Conservation (phyloP, 495 filamentous ascomycete genomes). For the Podospora pseudocomata region DNA sequence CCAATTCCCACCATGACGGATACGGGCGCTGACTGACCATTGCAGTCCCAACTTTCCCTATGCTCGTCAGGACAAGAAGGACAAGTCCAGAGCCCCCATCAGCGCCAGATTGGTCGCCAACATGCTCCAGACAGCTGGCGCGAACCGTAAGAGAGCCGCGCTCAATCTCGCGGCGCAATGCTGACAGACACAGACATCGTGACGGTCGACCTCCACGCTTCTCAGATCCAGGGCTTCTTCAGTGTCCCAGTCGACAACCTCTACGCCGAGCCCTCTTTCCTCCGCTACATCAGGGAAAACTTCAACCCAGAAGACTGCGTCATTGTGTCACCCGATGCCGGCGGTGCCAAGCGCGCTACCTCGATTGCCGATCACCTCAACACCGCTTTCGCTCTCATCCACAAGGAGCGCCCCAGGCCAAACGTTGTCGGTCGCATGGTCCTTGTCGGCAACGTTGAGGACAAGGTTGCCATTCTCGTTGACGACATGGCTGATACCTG, state of each 20-base stretch:
- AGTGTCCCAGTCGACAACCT: slow-evolving; percentile 92
- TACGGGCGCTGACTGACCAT: slow-evolving; percentile 67
- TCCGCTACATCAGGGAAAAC: slow-evolving; percentile 88
- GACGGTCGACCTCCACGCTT: slow-evolving; percentile 81
- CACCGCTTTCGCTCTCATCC: slow-evolving; percentile 94
- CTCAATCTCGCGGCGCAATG: background rate
- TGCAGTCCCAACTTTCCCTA: slow-evolving; percentile 97
- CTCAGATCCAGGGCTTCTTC: slow-evolving; percentile 79
- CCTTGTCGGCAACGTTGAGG: slow-evolving; percentile 72
- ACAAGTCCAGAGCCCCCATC: slow-evolving; percentile 80
- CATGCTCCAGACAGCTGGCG: slow-evolving; percentile 94
- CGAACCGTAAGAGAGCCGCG: slow-evolving; percentile 53
- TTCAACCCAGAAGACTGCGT: slow-evolving; percentile 78
- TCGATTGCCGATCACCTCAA: slow-evolving; percentile 93
- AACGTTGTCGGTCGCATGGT: slow-evolving; percentile 98
- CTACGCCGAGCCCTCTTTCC: slow-evolving; percentile 90
- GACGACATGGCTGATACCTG: slow-evolving; percentile 93
- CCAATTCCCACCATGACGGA: background rate
- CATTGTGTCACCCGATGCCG: slow-evolving; percentile 94
- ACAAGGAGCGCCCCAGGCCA: slow-evolving; percentile 93
- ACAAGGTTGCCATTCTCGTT: slow-evolving; percentile 54
- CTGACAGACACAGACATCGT: slow-evolving; percentile 62
- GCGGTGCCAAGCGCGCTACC: slow-evolving; percentile 95
- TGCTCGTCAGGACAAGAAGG: slow-evolving; percentile 99
- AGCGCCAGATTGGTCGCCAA: slow-evolving; percentile 94